Evolutionary conservation across 225 moss, liverwort and hornwort genomes (phyloP).

Genomic region (Pseudoscleropodium purum): DNA sequence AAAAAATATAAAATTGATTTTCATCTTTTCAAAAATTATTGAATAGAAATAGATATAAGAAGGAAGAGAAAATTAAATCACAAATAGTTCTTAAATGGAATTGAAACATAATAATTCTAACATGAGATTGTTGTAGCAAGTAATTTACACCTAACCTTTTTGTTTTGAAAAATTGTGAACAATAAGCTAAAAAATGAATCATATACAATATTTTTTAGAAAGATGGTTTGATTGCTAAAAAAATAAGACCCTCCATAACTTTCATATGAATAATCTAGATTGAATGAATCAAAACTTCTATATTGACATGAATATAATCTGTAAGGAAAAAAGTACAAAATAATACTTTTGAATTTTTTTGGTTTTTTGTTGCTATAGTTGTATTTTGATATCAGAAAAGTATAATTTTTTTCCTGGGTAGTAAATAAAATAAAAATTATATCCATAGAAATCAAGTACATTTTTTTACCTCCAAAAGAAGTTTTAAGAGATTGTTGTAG

Average conservation of each 20-base stretch:
- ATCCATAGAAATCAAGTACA: neutral
- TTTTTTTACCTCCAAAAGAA: neutral
- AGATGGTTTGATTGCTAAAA: neutral
- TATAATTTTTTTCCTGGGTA: neutral
- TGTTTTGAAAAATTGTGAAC: neutral
- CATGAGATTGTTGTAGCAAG: neutral
- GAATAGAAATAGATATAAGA: neutral
- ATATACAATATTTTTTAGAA: too few species aligned
- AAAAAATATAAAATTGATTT: neutral
- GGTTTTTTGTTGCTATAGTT: too few species aligned
- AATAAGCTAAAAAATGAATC: rapidly evolving
- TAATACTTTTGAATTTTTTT: neutral
- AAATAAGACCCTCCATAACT: neutral
- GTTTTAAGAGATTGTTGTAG: neutral
- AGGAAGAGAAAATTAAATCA: neutral
- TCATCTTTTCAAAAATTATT: neutral
- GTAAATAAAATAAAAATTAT: neutral
- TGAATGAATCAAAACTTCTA: neutral
- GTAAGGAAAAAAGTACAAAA: neutral
- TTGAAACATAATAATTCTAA: neutral
- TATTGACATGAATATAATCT: neutral
- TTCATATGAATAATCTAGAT: neutral
- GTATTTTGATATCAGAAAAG: rapidly evolving
- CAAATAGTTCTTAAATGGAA: neutral
- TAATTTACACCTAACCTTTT: neutral